Conservation (phyloP, 176 grass and related monocot species). For the Triticum dicoccoides region DNA sequence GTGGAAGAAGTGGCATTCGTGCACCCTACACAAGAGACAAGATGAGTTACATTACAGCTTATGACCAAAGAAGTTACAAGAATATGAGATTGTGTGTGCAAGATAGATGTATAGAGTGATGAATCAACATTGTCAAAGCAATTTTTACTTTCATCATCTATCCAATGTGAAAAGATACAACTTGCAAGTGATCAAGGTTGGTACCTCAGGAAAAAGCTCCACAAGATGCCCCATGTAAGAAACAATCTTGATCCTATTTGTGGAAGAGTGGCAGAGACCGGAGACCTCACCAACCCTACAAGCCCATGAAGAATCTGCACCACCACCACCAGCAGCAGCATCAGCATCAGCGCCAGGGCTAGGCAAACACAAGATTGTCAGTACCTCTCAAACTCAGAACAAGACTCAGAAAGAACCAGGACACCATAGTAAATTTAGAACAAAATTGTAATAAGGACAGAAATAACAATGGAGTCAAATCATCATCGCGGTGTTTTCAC, state of each 20-base stretch:
- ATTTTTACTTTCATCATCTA: not conserved
- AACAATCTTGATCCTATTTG: conserved; percentile 52
- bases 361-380: conserved; percentile 20
- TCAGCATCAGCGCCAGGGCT: not conserved
- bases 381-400: not conserved
- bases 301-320: conserved; percentile 48
- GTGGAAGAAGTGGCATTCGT: too few relatives aligned
- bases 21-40: too few relatives aligned
- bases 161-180: not conserved
- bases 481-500: too few relatives aligned
- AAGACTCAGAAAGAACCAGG: not conserved
- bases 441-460: not conserved
- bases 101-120: not conserved
- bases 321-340: not conserved
- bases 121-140: not conserved
- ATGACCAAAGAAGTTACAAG: conserved; percentile 79
- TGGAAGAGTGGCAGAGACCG: conserved; percentile 42
- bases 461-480: not conserved
- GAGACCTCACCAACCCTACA: conserved; percentile 35
- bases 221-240: conserved; percentile 48
- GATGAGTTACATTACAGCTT: conserved; percentile 38
- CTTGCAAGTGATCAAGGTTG: not conserved
- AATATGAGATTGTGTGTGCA: conserved; percentile 59
- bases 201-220: conserved; percentile 49
- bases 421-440: not conserved